A percentile compares a stretch with the other conserved stretches of the same genome.
These are phyloP conservation scores for Trematosphaeria pertusa DNA, from an alignment of 2,329 filamentous ascomycete genomes.

Conservation along the genomic window DNA sequence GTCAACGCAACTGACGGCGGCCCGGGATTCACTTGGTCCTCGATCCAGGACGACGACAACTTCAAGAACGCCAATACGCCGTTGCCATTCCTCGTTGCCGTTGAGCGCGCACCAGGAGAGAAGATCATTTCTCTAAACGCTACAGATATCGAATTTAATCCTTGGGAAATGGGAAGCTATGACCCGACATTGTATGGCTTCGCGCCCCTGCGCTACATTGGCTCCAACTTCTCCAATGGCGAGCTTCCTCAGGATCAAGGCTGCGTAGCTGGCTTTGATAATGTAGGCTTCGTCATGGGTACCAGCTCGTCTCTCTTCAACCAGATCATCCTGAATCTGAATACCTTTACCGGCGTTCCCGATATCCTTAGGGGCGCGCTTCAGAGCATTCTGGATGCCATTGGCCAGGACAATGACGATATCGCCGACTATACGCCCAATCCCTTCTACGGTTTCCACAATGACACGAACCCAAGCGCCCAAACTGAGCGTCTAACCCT, in stretches of 20 bases:
- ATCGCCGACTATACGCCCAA: conserved; percentile 79
- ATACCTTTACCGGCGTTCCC: conserved; percentile 59
- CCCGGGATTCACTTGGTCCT: conserved; percentile 77
- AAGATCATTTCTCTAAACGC: conserved; percentile 71
- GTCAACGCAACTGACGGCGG: conserved; percentile 79
- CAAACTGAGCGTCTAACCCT: conserved; percentile 65
- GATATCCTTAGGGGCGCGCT: conserved; percentile 61
- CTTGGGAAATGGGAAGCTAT: conserved; percentile 79
- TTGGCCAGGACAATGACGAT: conserved; percentile 70
- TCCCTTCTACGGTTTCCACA: conserved; percentile 74
- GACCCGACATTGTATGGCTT: conserved; percentile 77
- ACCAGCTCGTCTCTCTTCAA: conserved; percentile 89
- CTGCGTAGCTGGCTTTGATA: conserved; percentile 83
- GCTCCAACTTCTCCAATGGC: conserved; percentile 74
- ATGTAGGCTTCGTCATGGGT: conserved; percentile 82
- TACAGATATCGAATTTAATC: conserved; percentile 79
- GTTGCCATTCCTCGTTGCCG: conserved; percentile 75
- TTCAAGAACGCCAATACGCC: conserved; percentile 71
- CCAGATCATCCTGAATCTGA: conserved; percentile 71
- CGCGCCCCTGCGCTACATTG: conserved; percentile 72
- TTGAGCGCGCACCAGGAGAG: conserved; percentile 70
- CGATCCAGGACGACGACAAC: conserved; percentile 68
- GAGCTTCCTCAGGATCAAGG: conserved; percentile 60
- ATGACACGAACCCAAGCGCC: conserved; percentile 65
- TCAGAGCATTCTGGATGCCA: conserved; percentile 56